These are phyloP conservation scores for Candida nemodendra DNA, from an alignment of 805 yeast species.

Conservation along the genomic window DNA sequence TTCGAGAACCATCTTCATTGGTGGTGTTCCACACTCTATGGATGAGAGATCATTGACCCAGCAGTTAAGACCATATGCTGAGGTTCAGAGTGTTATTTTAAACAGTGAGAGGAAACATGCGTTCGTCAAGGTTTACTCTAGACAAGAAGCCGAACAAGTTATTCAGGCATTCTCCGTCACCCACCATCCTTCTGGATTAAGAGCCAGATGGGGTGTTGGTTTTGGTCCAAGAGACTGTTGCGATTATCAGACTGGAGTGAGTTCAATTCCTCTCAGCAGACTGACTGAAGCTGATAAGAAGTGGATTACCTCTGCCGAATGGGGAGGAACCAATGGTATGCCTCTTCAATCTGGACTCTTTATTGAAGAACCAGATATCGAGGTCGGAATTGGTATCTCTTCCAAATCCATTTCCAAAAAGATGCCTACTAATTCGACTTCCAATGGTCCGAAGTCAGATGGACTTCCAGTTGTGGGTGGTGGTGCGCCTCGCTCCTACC, in stretches of 20 bases:
- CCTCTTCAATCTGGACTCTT: conserved; percentile 76
- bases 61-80: conserved; percentile 80
- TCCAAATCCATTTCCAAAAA: conserved; percentile 88
- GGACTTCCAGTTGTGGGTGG: conserved; percentile 18
- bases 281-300: conserved; percentile 91
- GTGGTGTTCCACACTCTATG: conserved; percentile 87
- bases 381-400: conserved; percentile 90
- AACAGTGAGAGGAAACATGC: conserved; percentile 93
- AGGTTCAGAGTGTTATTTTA: conserved; percentile 85
- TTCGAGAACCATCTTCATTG: conserved; percentile 89
- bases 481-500: conserved; percentile 9
- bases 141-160: conserved; percentile 87
- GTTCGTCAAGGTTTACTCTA: conserved; percentile 88
- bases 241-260: conserved; percentile 86
- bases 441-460: conserved; percentile 82
- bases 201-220: conserved; percentile 99
- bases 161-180: conserved; percentile 58
- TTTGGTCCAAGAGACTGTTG: conserved; percentile 98
- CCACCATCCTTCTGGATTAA: conserved; percentile 62
- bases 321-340: conserved; percentile 96
- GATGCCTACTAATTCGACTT: conserved; percentile 87
- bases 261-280: conserved; percentile 82
- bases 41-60: conserved; percentile 68
- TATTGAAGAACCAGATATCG: conserved; percentile 97
- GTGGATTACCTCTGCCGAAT: conserved; percentile 88